These are phyloP conservation scores for Suhomyces sp. DNA, from an alignment of 805 yeast species.

Conservation along the genomic window DNA sequence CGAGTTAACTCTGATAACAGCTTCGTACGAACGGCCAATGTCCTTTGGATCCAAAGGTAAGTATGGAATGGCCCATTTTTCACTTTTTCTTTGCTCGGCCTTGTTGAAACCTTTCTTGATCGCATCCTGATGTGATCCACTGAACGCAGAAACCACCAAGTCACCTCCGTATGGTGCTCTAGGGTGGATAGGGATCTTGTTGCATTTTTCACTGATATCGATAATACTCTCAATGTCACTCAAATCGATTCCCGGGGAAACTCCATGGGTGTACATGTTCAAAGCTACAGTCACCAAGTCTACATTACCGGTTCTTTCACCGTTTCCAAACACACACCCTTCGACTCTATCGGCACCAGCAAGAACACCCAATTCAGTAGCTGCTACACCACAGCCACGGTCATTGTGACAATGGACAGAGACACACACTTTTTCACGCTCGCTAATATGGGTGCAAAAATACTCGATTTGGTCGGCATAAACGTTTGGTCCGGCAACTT, in stretches of 20 bases:
- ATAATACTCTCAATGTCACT: conserved; percentile 65
- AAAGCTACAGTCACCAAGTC: conserved; percentile 73
- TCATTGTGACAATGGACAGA: conserved; percentile 78
- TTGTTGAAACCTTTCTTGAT: conserved; percentile 62
- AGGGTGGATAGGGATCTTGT: conserved; percentile 69
- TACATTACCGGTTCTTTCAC: conserved; percentile 84
- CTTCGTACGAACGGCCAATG: conserved; percentile 77
- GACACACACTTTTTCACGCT: conserved; percentile 67
- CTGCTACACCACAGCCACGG: conserved; percentile 83
- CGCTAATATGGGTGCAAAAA: conserved; percentile 62
- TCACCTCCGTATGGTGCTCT: conserved; percentile 83
- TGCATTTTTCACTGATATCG: conserved; percentile 70
- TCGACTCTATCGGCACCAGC: conserved; percentile 89
- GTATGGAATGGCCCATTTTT: conserved; percentile 67
- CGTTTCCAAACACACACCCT: conserved; percentile 80
- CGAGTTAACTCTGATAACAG: conserved; percentile 78
- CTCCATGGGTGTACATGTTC: conserved; percentile 77
- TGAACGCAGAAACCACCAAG: conserved; percentile 73
- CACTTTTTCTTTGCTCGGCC: conserved; percentile 46
- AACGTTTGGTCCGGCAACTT: conserved; percentile 69
- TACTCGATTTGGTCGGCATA: conserved; percentile 82
- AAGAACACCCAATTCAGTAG: conserved; percentile 68
- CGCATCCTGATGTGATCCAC: conserved; percentile 73
- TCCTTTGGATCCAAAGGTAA: conserved; percentile 80
- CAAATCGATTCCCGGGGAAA: conserved; percentile 67